These are phyloP conservation scores for Sphagnum magellanicum DNA, from an alignment of 228 moss, liverwort and hornwort species.

Conservation along the genomic window DNA sequence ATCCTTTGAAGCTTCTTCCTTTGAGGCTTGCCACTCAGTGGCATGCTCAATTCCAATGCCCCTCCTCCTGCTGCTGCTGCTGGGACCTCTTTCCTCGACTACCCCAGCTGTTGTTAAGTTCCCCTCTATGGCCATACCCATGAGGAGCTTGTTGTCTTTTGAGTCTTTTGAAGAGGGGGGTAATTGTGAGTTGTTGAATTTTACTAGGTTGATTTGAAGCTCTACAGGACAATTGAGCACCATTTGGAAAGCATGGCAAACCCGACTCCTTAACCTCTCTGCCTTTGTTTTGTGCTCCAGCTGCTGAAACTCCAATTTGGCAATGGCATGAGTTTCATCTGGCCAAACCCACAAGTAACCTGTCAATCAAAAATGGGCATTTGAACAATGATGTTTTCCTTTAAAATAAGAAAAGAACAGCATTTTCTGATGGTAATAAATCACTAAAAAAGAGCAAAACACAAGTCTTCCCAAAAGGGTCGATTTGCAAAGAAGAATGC, in stretches of 20 bases:
- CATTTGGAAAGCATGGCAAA: conserved; percentile 81
- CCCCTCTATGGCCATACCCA: neutral
- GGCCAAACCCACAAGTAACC: neutral
- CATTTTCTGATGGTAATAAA: too few relatives aligned
- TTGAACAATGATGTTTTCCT: too few relatives aligned
- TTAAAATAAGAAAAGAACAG: too few relatives aligned
- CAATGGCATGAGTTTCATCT: conserved; percentile 57
- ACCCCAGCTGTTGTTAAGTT: too few relatives aligned
- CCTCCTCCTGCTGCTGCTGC: conserved; percentile 22
- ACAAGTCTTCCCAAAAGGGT: too few relatives aligned
- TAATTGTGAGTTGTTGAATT: neutral
- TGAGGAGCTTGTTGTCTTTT: conserved; percentile 14
- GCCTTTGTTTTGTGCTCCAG: conserved; percentile 83
- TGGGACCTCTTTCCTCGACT: too few relatives aligned
- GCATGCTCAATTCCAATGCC: conserved; percentile 38
- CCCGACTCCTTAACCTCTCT: conserved; percentile 74
- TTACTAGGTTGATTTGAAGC: conserved; percentile 56
- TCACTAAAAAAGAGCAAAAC: too few relatives aligned
- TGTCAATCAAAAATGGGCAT: neutral
- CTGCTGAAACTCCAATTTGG: conserved; percentile 69
- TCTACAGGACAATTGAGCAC: conserved; percentile 79
- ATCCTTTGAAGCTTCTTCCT: too few relatives aligned
- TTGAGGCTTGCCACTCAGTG: conserved; percentile 1
- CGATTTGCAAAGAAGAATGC: too few relatives aligned
- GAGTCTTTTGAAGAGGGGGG: too few relatives aligned